A percentile compares a stretch with the other conserved stretches of the same genome.
These are phyloP conservation scores for Hypomyces rosellus DNA, from an alignment of 2,329 filamentous ascomycete species.

Conservation along the genomic window DNA sequence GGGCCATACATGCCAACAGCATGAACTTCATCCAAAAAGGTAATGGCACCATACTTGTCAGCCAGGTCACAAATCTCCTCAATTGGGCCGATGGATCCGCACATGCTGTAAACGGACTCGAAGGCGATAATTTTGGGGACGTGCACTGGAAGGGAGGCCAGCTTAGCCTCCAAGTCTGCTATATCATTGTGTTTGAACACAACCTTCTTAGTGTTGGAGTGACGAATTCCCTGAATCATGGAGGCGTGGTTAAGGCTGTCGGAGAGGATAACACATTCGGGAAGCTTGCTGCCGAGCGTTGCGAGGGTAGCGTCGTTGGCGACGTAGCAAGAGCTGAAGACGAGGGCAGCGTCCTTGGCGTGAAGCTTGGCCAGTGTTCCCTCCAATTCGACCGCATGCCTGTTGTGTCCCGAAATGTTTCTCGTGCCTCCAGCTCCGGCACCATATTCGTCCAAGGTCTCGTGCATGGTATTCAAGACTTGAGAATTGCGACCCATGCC, in stretches of 20 bases:
- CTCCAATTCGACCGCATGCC: constrained; percentile 84
- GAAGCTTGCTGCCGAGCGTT: constrained; percentile 93
- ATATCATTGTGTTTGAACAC: constrained; percentile 99
- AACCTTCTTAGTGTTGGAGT: constrained; percentile 93
- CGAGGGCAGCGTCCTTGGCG: constrained; percentile 83
- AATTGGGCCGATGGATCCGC: constrained; percentile 92
- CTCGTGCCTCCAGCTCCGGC: constrained; percentile 91
- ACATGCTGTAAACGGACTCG: constrained; percentile 99
- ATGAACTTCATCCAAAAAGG: constrained; percentile 97
- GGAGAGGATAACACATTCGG: constrained; percentile 94
- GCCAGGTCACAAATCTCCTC: constrained; percentile 93
- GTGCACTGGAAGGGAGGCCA: constrained; percentile 77
- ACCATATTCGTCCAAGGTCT: constrained; percentile 89
- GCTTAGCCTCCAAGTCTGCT: constrained; percentile 84
- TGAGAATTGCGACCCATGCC: constrained; percentile 91
- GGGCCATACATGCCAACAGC: constrained; percentile 99
- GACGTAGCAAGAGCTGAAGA: constrained; percentile 97
- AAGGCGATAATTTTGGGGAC: constrained; percentile 98
- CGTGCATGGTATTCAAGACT: constrained; percentile 87
- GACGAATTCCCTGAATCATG: constrained; percentile 98
- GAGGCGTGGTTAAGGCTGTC: constrained; percentile 97
- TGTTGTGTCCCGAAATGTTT: constrained; percentile 97
- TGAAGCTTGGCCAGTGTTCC: constrained; percentile 78
- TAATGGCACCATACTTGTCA: constrained; percentile 95
- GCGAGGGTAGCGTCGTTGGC: constrained; percentile 96